Evolutionary conservation across 768 basidiomycete genomes (phyloP), one percentile per base, ranked within the genome.

Genomic region (Gyrodon lividus): DNA sequence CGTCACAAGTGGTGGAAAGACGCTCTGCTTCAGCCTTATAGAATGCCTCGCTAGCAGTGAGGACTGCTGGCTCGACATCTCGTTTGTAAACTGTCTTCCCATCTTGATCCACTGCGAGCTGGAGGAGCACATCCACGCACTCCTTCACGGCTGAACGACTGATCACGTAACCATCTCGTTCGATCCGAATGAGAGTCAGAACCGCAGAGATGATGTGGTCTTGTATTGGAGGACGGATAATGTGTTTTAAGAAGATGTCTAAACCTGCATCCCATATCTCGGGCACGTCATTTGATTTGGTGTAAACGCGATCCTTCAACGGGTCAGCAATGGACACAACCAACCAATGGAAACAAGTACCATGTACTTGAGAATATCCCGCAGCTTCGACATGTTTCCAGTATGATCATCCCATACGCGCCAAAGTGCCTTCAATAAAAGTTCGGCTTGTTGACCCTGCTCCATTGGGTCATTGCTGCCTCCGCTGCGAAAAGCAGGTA

Each of bases 351-450:
- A 16, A 31, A 44, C 33, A 17, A 81, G 50, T 61, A 97, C 97
- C 94, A 99, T 97, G 65, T 99, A 99, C 64, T 90, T 92, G 58
- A 98, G 75, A 37, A 99, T 82, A 68, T 94, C 92, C 10, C 86
- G 82, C 52, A 99, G 68, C 67, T 95, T 91, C 23, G 79, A 74
- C 90, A 98, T 91, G 66, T 86, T 92, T 10, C 86, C 83, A 5
- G 77, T 84, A 69, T 99, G 97, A 65, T 98, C 93, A 49, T 95
- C 89, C 95, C 97, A 98, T 0, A 96, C 88, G 26, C 80, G 79
- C 64, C 82, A 81, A 48, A 97, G 55, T 24, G 89, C 87, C 63
- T 89, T 94, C 65, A 98, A 70, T 50, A 98, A 77, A 47, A 84
- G 69, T 64, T 98, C 95, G 0, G 87, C 90, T 63, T 94, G 92